Conservation (phyloP, 495 filamentous ascomycete species). For the Usnea hakonensis region DNA sequence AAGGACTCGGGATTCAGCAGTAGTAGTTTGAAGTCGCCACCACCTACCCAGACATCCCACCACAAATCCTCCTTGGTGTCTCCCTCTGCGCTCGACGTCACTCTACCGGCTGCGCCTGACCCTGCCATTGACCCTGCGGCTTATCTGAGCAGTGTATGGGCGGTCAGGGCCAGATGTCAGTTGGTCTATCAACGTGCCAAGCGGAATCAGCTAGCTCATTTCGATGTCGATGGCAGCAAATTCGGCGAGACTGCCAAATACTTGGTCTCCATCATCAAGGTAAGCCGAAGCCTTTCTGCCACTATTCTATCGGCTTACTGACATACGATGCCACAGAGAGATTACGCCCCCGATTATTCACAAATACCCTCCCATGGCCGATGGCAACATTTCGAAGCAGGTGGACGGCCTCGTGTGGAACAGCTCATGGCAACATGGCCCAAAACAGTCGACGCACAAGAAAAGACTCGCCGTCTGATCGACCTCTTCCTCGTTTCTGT, state of each 20-base stretch:
- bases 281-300: slow-evolving; percentile 29
- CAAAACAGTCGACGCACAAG: slow-evolving; percentile 50
- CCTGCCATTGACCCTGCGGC: slow-evolving; percentile 83
- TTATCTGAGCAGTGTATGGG: slow-evolving; percentile 83
- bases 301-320: slow-evolving; percentile 6
- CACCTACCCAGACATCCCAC: slow-evolving; percentile 26
- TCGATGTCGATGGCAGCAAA: slow-evolving; percentile 83
- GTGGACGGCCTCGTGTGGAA: slow-evolving; percentile 57
- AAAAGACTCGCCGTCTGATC: slow-evolving; percentile 56
- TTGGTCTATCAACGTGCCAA: slow-evolving; percentile 71
- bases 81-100: slow-evolving; percentile 51
- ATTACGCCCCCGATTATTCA: slow-evolving; percentile 78
- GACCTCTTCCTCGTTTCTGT: slow-evolving; percentile 64
- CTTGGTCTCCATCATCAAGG: slow-evolving; percentile 95
- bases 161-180: slow-evolving; percentile 72
- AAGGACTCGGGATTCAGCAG: slow-evolving; percentile 46
- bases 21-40: slow-evolving; percentile 48
- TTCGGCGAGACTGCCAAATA: slow-evolving; percentile 85
- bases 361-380: slow-evolving; percentile 67
- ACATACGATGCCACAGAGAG: slow-evolving; percentile 51
- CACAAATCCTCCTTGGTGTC: slow-evolving; percentile 26
- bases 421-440: slow-evolving; percentile 61
- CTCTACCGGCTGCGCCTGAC: slow-evolving; percentile 80
- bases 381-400: slow-evolving; percentile 67
- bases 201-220: slow-evolving; percentile 73